Percentiles rank a stretch among this genome's conserved stretches.
Evolutionary conservation across 2,329 filamentous ascomycete species (phyloP).

Genomic region (Ceratocystis huliohia): DNA sequence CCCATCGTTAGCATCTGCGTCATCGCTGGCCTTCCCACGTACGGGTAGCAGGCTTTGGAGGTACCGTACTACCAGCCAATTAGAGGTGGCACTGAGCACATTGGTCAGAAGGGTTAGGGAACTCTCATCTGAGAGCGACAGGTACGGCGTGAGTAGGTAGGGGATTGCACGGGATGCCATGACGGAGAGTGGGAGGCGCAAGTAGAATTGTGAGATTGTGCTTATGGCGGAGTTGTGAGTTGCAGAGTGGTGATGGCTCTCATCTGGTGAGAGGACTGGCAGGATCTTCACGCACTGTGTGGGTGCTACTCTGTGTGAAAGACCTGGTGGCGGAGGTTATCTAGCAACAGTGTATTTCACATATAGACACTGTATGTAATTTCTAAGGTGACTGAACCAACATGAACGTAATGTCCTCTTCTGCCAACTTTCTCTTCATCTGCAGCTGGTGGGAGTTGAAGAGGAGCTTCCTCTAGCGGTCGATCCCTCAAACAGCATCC

Average conservation of each 20-base stretch:
- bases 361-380: not conserved
- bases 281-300: slow-evolving; percentile 15
- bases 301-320: not conserved
- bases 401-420: no score
- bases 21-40: slow-evolving; percentile 18
- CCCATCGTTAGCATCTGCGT: slow-evolving; percentile 22
- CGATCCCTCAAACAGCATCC: not conserved
- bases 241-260: not conserved
- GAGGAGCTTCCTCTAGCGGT: no score
- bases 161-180: slow-evolving; percentile 42
- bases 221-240: not conserved
- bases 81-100: slow-evolving; percentile 50
- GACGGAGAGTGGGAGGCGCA: not conserved
- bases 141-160: slow-evolving; percentile 51
- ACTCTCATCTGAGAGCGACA: slow-evolving; percentile 43
- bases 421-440: no score
- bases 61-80: slow-evolving; percentile 52
- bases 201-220: not conserved
- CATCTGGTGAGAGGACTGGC: not conserved
- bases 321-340: not conserved
- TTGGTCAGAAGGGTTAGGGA: slow-evolving; percentile 56
- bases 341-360: not conserved
- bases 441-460: no score
- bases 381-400: not conserved
- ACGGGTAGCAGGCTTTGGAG: slow-evolving; percentile 33